Conservation (phyloP, 495 filamentous ascomycete genomes). For the Cladorrhinum samala region DNA sequence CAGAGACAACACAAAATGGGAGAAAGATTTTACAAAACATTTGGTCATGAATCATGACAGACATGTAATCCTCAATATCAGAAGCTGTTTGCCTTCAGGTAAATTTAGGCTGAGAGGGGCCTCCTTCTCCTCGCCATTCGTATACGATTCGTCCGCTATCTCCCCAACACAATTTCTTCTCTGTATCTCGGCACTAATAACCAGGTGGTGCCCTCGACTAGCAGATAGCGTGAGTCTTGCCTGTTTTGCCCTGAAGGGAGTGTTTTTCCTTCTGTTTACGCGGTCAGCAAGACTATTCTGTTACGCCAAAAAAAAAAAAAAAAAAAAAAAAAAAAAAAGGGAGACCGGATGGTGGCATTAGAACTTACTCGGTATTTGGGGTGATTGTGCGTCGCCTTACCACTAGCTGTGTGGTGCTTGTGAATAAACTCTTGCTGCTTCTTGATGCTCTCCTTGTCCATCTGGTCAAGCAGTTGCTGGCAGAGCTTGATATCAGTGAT, state of each 20-base stretch:
- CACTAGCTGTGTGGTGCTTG: slow-evolving; percentile 48
- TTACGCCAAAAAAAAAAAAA: not conserved
- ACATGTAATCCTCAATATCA: slow-evolving; percentile 10
- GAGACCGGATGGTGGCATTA: not conserved
- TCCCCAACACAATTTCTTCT: not conserved
- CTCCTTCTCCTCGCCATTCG: not conserved
- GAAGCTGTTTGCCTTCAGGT: slow-evolving; percentile 5
- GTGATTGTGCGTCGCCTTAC: slow-evolving; percentile 55
- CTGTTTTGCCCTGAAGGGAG: slow-evolving; percentile 77
- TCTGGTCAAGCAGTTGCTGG: slow-evolving; percentile 57
- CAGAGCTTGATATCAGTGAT: slow-evolving; percentile 68
- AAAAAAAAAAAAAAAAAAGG: not conserved
- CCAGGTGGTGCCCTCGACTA: slow-evolving; percentile 31
- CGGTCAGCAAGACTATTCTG: slow-evolving; percentile 15
- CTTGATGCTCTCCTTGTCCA: slow-evolving; percentile 63
- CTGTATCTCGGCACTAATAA: not conserved
- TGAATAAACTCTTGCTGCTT: slow-evolving; percentile 60
- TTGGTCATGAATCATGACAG: too few relatives aligned
- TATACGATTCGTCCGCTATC: not conserved
- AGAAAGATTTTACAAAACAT: too few relatives aligned
- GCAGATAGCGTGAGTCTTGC: slow-evolving; percentile 83
- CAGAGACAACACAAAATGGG: not conserved
- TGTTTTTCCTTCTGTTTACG: slow-evolving; percentile 61
- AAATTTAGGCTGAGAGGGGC: slow-evolving; percentile 6
- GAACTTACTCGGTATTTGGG: slow-evolving; percentile 50